Percentiles rank a stretch among this genome's conserved stretches.
Evolutionary conservation across 495 filamentous ascomycete genomes (phyloP).

Genomic region (Aspergillus cristatus): DNA sequence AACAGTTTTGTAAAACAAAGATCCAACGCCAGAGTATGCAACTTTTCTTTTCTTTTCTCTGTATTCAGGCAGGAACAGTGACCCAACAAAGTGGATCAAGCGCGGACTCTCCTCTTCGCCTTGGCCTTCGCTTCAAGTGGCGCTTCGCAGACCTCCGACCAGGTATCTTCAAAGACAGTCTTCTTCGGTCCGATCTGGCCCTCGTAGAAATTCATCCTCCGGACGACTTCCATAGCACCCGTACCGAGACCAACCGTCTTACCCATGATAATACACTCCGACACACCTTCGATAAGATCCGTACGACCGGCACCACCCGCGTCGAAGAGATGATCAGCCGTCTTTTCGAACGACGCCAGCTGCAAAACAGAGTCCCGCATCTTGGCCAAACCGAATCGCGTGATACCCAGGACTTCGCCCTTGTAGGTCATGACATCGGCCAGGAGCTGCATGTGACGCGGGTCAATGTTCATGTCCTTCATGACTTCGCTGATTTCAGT

Average conservation of each 20-base stretch:
- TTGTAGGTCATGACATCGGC: conserved; percentile 99
- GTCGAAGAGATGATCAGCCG: conserved; percentile 93
- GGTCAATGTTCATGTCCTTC: conserved; percentile 91
- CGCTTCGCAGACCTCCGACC: conserved; percentile 37
- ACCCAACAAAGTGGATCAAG: conserved; percentile 5
- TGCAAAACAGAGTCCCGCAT: conserved; percentile 94
- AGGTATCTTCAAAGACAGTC: conserved; percentile 70
- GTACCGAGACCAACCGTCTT: conserved; percentile 87
- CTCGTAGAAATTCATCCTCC: conserved; percentile 58
- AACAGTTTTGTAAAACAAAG: too few relatives aligned
- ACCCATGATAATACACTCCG: conserved; percentile 97
- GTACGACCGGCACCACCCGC: conserved; percentile 83
- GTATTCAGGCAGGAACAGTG: neutral
- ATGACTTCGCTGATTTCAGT: conserved; percentile 74
- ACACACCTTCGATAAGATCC: conserved; percentile 85
- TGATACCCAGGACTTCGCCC: conserved; percentile 95
- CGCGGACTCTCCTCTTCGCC: conserved; percentile 14
- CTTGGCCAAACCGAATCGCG: conserved; percentile 90
- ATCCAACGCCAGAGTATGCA: conserved; percentile 14
- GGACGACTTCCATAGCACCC: conserved; percentile 80
- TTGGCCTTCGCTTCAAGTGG: conserved; percentile 10
- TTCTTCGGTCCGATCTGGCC: conserved; percentile 53
- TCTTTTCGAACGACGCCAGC: conserved; percentile 96
- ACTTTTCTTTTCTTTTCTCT: neutral
- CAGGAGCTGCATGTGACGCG: conserved; percentile 94